Percentiles rank a stretch among this genome's conserved stretches.
phyloP scores from a whole-genome alignment of 495 filamentous ascomycete genomes.

The Entonaema liquescens region DNA sequence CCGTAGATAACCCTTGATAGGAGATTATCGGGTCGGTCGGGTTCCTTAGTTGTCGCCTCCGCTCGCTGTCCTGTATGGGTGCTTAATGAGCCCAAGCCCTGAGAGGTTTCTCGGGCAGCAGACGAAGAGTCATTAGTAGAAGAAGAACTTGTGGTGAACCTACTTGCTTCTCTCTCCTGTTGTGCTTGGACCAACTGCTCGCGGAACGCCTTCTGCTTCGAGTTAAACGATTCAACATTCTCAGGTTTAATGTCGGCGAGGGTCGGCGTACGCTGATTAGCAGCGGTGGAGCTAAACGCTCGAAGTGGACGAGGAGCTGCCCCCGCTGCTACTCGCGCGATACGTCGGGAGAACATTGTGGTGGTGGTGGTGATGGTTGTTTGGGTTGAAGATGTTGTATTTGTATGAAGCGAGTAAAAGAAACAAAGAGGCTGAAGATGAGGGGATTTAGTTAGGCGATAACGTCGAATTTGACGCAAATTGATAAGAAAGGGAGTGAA shows the following conservation, averaged over 20 bases:
- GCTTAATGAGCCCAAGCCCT: constrained; percentile 73
- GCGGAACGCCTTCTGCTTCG: constrained; percentile 85
- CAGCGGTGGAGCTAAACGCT: constrained; percentile 67
- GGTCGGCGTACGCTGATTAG: constrained; percentile 69
- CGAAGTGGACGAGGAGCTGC: constrained; percentile 61
- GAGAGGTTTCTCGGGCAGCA: constrained; percentile 38
- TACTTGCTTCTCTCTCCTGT: constrained; percentile 86
- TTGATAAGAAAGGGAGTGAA: constrained; percentile 19
- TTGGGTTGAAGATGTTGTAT: constrained; percentile 14
- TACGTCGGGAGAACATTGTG: constrained; percentile 49
- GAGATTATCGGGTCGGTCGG: constrained; percentile 60
- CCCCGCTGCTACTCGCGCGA: constrained; percentile 55
- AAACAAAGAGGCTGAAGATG: constrained; percentile 17
- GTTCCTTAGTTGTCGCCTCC: constrained; percentile 53
- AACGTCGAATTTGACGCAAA: constrained; percentile 39
- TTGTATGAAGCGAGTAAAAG: constrained; percentile 2
- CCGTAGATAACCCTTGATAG: constrained; percentile 87
- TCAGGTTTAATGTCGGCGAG: constrained; percentile 79
- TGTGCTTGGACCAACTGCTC: constrained; percentile 78
- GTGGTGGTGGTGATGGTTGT: too few relatives aligned
- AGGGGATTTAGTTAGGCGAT: background rate
- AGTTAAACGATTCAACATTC: constrained; percentile 75
- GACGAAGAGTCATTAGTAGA: constrained; percentile 64
- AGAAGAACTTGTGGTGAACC: constrained; percentile 49
- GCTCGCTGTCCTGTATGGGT: constrained; percentile 62